Evolutionary conservation across 768 basidiomycete species (phyloP).

Genomic region (Rhodotorula paludigena): DNA sequence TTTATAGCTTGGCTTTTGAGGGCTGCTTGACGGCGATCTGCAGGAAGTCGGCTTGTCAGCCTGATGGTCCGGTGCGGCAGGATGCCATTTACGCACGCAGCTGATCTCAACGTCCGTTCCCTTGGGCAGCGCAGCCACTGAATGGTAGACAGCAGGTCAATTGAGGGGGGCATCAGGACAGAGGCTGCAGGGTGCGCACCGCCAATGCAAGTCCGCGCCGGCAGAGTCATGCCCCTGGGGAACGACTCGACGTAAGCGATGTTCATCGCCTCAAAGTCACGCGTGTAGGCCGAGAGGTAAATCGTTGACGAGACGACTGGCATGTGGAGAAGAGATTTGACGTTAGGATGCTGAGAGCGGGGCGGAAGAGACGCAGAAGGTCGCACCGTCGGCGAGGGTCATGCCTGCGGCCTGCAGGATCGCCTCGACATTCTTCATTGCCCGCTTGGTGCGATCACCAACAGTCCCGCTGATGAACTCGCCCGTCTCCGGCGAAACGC

Average conservation of each 20-base stretch:
- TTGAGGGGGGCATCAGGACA: accelerated
- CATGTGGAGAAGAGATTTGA: neutral
- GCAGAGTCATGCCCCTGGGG: neutral
- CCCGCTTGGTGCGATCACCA: neutral
- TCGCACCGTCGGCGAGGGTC: neutral
- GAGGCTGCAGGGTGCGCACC: neutral
- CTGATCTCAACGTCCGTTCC: slow-evolving; percentile 8
- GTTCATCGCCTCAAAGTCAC: slow-evolving; percentile 1
- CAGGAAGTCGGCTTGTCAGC: no score
- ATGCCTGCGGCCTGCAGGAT: neutral
- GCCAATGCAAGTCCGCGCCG: neutral
- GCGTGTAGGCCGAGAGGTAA: neutral
- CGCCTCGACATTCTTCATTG: neutral
- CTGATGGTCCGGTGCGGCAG: no score
- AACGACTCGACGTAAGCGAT: neutral
- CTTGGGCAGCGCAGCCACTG: neutral
- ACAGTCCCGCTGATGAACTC: neutral
- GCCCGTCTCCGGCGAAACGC: neutral
- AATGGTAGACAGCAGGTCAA: accelerated
- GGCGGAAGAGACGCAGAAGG: neutral
- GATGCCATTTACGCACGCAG: neutral
- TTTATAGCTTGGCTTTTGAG: neutral
- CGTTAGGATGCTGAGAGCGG: no score
- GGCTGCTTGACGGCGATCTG: neutral
- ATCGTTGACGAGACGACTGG: neutral